Evolutionary conservation across 257 asterid species (phyloP).

Genomic region (Scutellaria baicalensis): DNA sequence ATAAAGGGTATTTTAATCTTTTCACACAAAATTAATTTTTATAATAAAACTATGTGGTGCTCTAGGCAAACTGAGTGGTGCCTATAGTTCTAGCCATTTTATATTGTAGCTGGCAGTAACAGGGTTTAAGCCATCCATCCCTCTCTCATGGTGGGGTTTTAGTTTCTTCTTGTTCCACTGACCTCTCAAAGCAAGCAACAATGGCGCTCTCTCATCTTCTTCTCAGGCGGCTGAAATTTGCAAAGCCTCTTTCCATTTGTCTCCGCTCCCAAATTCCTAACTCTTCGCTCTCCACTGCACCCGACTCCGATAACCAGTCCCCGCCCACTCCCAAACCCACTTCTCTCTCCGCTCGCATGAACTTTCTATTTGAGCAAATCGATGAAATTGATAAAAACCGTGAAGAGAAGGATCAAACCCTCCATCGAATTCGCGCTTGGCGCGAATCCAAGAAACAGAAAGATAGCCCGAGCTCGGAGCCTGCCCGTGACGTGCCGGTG

Average conservation of each 20-base stretch:
- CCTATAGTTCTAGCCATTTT: too few relatives aligned
- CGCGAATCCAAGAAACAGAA: constrained; percentile 61
- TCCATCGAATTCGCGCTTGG: constrained; percentile 92
- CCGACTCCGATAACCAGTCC: constrained; percentile 22
- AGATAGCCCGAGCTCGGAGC: constrained; percentile 10
- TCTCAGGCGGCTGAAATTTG: constrained; percentile 32
- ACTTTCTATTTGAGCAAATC: constrained; percentile 85
- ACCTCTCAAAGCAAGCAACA: neutral
- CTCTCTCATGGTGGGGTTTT: constrained; percentile 30
- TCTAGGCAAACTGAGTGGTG: too few relatives aligned
- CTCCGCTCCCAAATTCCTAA: constrained; percentile 14
- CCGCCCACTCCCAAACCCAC: constrained; percentile 43
- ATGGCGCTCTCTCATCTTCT: constrained; percentile 38
- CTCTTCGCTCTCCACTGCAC: constrained; percentile 30
- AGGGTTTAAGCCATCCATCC: constrained; percentile 6
- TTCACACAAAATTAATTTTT: too few relatives aligned
- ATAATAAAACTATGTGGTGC: too few relatives aligned
- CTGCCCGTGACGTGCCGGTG: neutral
- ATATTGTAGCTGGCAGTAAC: neutral
- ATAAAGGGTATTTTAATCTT: too few relatives aligned
- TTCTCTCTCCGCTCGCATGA: constrained; percentile 82
- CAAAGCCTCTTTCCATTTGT: constrained; percentile 18
- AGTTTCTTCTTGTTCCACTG: constrained; percentile 8
- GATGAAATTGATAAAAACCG: constrained; percentile 69
- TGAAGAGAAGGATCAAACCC: constrained; percentile 68